Conservation (phyloP, 2,329 filamentous ascomycete genomes). For the Colletotrichum sp. region DNA sequence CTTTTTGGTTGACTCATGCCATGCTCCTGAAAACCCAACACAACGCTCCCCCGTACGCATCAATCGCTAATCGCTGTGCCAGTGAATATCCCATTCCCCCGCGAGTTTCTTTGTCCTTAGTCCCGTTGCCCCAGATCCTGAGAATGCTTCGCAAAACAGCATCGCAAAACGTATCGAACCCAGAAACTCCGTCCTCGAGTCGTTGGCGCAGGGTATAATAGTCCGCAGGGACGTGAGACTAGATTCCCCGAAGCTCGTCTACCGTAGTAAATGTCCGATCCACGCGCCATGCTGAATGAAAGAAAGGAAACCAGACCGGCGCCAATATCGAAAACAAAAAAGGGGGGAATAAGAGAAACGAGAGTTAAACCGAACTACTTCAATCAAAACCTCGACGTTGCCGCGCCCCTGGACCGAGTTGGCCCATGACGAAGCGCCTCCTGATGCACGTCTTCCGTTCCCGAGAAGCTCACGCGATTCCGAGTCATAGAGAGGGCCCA, state of each 20-base stretch:
- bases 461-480: neutral
- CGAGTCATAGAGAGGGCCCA: neutral
- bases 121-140: constrained; percentile 3
- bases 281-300: constrained; percentile 22
- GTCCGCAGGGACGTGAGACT: constrained; percentile 10
- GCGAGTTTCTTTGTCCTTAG: neutral
- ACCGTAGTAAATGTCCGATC: constrained; percentile 18
- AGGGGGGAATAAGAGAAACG: neutral
- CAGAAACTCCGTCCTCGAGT: constrained; percentile 17
- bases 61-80: constrained; percentile 12
- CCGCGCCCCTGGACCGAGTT: neutral
- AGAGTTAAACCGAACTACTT: neutral
- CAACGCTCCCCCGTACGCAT: constrained; percentile 3
- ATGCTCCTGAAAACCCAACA: constrained; percentile 13
- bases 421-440: neutral
- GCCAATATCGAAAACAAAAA: neutral
- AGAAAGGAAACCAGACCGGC: constrained; percentile 11
- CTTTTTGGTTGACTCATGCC: constrained; percentile 11
- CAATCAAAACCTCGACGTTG: neutral
- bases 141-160: constrained; percentile 13
- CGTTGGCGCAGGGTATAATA: constrained; percentile 11
- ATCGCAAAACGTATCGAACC: constrained; percentile 11
- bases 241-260: constrained; percentile 8
- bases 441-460: neutral
- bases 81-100: constrained; percentile 10